These are phyloP conservation scores for Neovahlkampfia damariscottae DNA, from an alignment of 78 protist species.

Conservation along the genomic window DNA sequence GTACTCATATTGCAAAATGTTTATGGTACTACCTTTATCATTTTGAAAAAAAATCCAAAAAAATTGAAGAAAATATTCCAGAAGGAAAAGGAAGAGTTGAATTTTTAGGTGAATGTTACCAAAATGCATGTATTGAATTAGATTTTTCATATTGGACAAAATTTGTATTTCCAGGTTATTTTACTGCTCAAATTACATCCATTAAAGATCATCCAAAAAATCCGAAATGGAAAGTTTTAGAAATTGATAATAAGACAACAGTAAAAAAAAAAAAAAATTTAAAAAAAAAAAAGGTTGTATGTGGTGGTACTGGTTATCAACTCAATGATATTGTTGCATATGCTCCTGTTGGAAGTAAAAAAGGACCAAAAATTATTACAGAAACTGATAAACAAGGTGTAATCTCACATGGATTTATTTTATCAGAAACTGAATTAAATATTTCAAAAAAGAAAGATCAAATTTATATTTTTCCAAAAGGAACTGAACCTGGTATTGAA, in stretches of 20 bases:
- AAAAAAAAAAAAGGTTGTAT: not conserved
- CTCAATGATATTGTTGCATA: not conserved
- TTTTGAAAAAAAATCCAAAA: not conserved
- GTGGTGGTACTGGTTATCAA: not conserved
- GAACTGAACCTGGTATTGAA: not conserved
- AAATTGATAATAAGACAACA: not conserved
- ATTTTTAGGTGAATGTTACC: not conserved
- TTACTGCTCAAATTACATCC: not conserved
- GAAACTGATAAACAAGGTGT: not conserved
- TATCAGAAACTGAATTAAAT: not conserved
- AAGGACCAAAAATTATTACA: not conserved
- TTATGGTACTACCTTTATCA: not conserved
- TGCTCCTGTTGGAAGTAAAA: not conserved
- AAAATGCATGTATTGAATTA: not conserved
- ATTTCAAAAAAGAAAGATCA: not conserved
- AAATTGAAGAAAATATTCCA: not conserved
- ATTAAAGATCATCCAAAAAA: not conserved
- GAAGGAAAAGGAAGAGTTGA: not conserved
- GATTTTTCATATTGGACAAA: not conserved
- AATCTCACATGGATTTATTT: not conserved
- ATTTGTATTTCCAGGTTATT: not conserved
- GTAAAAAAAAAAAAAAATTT: not conserved
- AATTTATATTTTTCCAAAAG: not conserved
- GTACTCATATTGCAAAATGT: slow-evolving; percentile 24
- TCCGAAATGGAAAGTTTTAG: not conserved